Evolutionary conservation across 2,329 filamentous ascomycete genomes (phyloP), one percentile per base, ranked within the genome.

Genomic region (Penicillium sp.): DNA sequence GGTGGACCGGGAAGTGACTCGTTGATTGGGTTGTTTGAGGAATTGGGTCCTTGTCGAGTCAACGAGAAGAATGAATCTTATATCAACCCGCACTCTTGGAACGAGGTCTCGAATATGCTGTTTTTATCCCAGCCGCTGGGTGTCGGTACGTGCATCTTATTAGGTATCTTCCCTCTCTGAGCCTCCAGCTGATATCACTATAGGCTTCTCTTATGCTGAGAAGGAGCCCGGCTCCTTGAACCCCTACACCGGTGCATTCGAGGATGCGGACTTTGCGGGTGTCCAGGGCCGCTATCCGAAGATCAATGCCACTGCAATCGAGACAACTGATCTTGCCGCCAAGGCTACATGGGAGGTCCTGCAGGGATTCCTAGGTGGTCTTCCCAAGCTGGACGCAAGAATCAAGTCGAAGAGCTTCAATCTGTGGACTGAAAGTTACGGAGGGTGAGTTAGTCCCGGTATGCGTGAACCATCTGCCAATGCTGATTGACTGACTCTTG

Each of bases 111-210:
- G 30, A 83, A 83, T 61, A 69, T 85, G 65, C 68, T 85, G 9
- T 84, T 83, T 66, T 70, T 85, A 43, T 80, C 79, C 46, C 80
- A 84, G 64, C 81, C 81, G 9, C 70, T 80, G n/a, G 79, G 79
- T 29, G 75, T 77, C 25, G 80, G 80, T 70, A 65, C 38, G 60
- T 36, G 40, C 10, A 18, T 10, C 14, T 10, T 10, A 45, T 13
- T 12, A n/a, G 27, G 6, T 4, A n/a, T n/a, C n/a, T n/a, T n/a
- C 34, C 30, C 11, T n/a, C 30, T n/a, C 14, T 18, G 9, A n/a
- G 14, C 14, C 12, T 37, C 3, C 1, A 11, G n/a, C 53, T 56
- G 30, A 49, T 12, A 45, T 27, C 5, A 41, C 12, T 19, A 18
- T 31, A 69, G 67, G 67, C 2, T 69, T 70, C 49, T 70, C 67